A percentile compares a stretch with the other conserved stretches of the same genome.
phyloP scores from a whole-genome alignment of 2,329 filamentous ascomycete species.

The Ciborinia camelliae region DNA sequence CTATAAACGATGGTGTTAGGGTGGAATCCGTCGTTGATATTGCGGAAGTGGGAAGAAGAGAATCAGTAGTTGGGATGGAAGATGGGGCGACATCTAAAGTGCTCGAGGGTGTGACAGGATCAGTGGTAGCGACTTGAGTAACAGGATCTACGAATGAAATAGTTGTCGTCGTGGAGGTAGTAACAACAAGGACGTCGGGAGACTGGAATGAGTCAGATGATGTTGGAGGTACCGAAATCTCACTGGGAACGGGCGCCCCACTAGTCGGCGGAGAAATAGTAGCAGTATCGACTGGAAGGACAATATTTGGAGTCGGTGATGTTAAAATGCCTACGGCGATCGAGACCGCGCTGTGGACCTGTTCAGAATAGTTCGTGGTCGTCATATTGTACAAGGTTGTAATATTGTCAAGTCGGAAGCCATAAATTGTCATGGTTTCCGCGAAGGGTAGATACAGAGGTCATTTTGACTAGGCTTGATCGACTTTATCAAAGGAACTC shows the following conservation, averaged over 20 bases:
- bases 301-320: not conserved
- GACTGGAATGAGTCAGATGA: not conserved
- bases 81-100: not conserved
- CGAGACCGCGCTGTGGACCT: not conserved
- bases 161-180: slow-evolving; percentile 1
- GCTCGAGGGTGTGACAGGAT: not conserved
- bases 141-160: not conserved
- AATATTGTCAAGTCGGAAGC: not conserved
- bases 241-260: not conserved
- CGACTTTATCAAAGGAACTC: slow-evolving; percentile 2
- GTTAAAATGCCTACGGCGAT: not conserved
- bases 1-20: not conserved
- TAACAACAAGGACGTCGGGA: not conserved
- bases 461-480: not conserved
- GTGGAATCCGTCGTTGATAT: not conserved
- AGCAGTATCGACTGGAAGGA: not conserved
- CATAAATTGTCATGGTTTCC: not conserved
- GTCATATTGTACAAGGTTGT: slow-evolving; percentile 2
- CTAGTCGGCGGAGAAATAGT: not conserved
- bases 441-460: not conserved
- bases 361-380: not conserved
- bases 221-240: not conserved
- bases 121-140: not conserved
- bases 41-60: not conserved
- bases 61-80: not conserved